phyloP scores from a whole-genome alignment of 1,284 basidiomycete species.

The Rhodotorula sp. region DNA sequence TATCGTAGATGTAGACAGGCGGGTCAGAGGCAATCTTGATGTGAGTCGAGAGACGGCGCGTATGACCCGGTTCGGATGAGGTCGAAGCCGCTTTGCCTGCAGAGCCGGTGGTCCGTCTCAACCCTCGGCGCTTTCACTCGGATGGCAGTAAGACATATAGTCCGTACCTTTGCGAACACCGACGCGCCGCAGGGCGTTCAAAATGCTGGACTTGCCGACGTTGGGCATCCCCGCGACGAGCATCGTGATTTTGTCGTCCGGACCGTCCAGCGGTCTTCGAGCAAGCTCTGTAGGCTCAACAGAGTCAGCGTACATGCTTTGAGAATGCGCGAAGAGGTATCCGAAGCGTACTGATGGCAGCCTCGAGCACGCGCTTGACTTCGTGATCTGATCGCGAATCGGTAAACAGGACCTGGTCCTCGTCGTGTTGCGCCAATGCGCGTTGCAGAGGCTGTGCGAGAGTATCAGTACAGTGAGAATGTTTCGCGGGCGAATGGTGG shows the following conservation, averaged over 20 bases:
- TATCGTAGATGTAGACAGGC: conserved; percentile 88
- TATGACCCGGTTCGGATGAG: conserved; percentile 83
- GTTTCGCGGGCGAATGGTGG: neutral
- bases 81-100: conserved; percentile 81
- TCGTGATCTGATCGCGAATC: conserved; percentile 54
- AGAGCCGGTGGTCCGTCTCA: conserved; percentile 9
- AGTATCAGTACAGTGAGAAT: conserved; percentile 1
- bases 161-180: conserved; percentile 79
- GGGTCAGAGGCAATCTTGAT: conserved; percentile 75
- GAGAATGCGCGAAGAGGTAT: neutral
- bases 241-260: conserved; percentile 52
- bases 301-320: too few species aligned
- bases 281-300: conserved; percentile 13
- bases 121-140: neutral
- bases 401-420: conserved; percentile 56
- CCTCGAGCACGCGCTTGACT: conserved; percentile 52
- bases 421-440: conserved; percentile 52
- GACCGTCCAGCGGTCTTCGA: conserved; percentile 29
- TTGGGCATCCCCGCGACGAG: conserved; percentile 97
- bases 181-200: conserved; percentile 85
- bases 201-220: conserved; percentile 91
- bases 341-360: conserved; percentile 51
- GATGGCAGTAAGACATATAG: neutral
- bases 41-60: conserved; percentile 75
- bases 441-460: conserved; percentile 49